Base-by-base conservation (phyloP, 2,329 filamentous ascomycete genomes). In the Orbilia ellipsospora region DNA sequence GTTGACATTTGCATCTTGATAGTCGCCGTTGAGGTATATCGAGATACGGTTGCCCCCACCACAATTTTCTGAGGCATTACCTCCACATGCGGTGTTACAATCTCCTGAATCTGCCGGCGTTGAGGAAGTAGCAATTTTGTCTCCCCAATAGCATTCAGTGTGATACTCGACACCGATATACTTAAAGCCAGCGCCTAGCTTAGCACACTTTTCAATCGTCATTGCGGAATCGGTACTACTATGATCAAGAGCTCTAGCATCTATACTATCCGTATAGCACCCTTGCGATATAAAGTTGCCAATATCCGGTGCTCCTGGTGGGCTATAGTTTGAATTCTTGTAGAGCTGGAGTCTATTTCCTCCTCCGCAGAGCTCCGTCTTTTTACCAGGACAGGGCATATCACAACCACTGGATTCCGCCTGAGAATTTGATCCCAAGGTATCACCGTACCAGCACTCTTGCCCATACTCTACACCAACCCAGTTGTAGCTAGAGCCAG, bases 401-500 rank as follows among this genome's bases (percentile, higher is more conserved):
- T 68, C 45, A 16, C 64, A 68, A 16, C 64, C 64, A 40, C 48
- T 61, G n/a, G 64, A 68, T 18, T 68, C 15, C 12, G 28, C 64
- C 15, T 40, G 31, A 15, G 23, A 36, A 15, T 20, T 31, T 7
- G 23, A 36, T 8, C 31, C 45, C 4, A 80, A 40, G 0, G 76
- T 74, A 62, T 83, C 78, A n/a, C 81, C 82, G 64, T 83, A 84
- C 80, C 82, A 84, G 79, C 83, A 84, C 73, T 83, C 80, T 2
- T 79, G 78, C 10, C 82, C 82, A 67, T 82, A 82, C 78, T 83
- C 81, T n/a, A 83, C 77, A 2, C 82, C 83, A 10, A 81, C 81
- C 64, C 81, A 83, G 7, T 77, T 65, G 77, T 80, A 82, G 28
- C 77, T 72, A 59, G 72, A 78, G 78, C 82, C 64, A 5, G 62